Evolutionary conservation across 2,329 filamentous ascomycete species (phyloP).

Genomic region (Colletotrichum sp.): DNA sequence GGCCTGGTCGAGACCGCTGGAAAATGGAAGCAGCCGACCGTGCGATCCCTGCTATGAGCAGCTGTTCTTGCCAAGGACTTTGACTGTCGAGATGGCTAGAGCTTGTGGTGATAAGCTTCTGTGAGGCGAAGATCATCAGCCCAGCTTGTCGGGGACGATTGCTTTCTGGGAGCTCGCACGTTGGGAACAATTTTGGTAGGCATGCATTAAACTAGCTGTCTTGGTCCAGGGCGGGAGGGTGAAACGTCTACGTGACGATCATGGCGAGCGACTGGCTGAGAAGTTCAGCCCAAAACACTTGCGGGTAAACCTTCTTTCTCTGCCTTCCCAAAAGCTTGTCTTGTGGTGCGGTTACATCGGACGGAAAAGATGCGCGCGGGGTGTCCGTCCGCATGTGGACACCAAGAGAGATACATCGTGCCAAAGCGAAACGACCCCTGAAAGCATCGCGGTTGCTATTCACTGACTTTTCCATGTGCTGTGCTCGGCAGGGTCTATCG

Average conservation of each 20-base stretch:
- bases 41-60: not conserved
- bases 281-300: conserved; percentile 6
- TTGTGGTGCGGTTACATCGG: not conserved
- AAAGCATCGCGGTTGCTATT: not conserved
- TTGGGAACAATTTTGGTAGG: not conserved
- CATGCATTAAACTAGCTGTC: not conserved
- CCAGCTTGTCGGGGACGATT: not conserved
- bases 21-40: not conserved
- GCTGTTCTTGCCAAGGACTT: conserved; percentile 1
- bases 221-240: not conserved
- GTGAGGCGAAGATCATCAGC: not conserved
- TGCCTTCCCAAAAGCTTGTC: not conserved
- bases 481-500: not conserved
- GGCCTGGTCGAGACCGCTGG: not conserved
- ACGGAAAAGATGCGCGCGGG: not conserved
- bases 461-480: not conserved
- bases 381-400: not conserved
- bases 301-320: conserved; percentile 9
- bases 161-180: not conserved
- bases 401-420: not conserved
- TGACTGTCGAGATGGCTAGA: not conserved
- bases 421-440: not conserved
- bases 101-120: not conserved
- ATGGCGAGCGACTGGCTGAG: not conserved
- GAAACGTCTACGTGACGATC: conserved; percentile 10